phyloP scores from a whole-genome alignment of 495 filamentous ascomycete genomes.

The Cercophora samala region DNA sequence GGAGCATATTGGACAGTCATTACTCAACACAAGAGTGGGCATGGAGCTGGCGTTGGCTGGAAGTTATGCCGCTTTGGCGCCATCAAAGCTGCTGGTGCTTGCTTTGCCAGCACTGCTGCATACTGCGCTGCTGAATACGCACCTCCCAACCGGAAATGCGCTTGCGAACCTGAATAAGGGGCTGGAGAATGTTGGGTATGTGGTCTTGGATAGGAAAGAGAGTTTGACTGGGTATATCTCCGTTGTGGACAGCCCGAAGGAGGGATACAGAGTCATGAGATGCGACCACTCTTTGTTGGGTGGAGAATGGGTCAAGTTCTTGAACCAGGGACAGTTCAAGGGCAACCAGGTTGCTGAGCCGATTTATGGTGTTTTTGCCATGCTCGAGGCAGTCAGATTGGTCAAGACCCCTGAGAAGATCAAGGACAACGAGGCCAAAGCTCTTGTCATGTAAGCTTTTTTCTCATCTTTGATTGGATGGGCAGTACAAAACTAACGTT shows the following conservation, averaged over 20 bases:
- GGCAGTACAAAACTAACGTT: conserved; percentile 20
- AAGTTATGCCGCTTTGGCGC: conserved; percentile 61
- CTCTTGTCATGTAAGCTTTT: conserved; percentile 71
- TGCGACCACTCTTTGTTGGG: conserved; percentile 93
- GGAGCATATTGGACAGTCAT: conserved; percentile 56
- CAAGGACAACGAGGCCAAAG: conserved; percentile 64
- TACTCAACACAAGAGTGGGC: conserved; percentile 66
- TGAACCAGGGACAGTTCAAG: conserved; percentile 28
- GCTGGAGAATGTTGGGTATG: conserved; percentile 53
- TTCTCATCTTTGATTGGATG: background rate
- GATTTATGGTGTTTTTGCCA: conserved; percentile 88
- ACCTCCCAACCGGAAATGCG: conserved; percentile 55
- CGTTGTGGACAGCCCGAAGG: conserved; percentile 68
- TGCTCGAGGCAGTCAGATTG: conserved; percentile 86
- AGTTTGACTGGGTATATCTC: conserved; percentile 90
- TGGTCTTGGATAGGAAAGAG: conserved; percentile 73
- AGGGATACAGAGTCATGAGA: conserved; percentile 76
- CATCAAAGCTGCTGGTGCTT: conserved; percentile 62
- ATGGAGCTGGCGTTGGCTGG: conserved; percentile 63
- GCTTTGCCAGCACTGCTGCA: conserved; percentile 69
- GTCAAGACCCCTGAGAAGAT: conserved; percentile 56
- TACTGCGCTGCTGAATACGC: conserved; percentile 65
- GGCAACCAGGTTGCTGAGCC: conserved; percentile 66
- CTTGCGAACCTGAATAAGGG: conserved; percentile 59
- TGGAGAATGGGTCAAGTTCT: conserved; percentile 78